Percentiles rank a stretch among this genome's conserved stretches.
Conservation (phyloP, 306 rosid genomes). For the Cucumis hystrix region DNA sequence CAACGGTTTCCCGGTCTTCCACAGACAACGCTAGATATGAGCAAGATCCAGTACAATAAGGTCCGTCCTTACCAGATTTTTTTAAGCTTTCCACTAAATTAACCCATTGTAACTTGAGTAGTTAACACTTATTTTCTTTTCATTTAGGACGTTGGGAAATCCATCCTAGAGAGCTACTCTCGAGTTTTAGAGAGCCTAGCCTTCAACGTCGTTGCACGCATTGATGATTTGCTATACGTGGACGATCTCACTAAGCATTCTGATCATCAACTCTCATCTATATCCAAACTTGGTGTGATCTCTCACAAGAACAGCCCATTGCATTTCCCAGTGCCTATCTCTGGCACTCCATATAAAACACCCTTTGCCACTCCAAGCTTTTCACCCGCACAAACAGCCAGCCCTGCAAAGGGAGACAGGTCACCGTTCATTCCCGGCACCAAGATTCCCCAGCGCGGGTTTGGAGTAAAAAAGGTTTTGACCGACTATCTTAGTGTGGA, state of each 20-base stretch:
- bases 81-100: background rate
- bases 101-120: background rate
- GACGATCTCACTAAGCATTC: slow-evolving; percentile 72
- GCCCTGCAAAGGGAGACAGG: slow-evolving; percentile 40
- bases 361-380: slow-evolving; percentile 54
- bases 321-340: slow-evolving; percentile 37
- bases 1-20: slow-evolving; percentile 90
- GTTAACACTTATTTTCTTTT: background rate
- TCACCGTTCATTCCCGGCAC: slow-evolving; percentile 31
- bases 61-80: slow-evolving; percentile 2
- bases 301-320: slow-evolving; percentile 48
- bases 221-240: slow-evolving; percentile 78
- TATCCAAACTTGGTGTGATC: slow-evolving; percentile 51
- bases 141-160: slow-evolving; percentile 78
- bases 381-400: slow-evolving; percentile 47
- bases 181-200: slow-evolving; percentile 89
- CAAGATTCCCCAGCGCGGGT: slow-evolving; percentile 40
- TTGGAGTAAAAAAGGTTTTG: slow-evolving; percentile 54
- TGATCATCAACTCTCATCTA: slow-evolving; percentile 42
- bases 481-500: slow-evolving; percentile 72
- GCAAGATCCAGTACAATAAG: slow-evolving; percentile 95
- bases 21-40: slow-evolving; percentile 76
- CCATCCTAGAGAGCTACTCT: slow-evolving; percentile 91
- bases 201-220: slow-evolving; percentile 66
- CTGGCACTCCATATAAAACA: slow-evolving; percentile 63